Evolutionary conservation across 345 rosid genomes (phyloP).

Genomic region (Eucalyptus marginata): DNA sequence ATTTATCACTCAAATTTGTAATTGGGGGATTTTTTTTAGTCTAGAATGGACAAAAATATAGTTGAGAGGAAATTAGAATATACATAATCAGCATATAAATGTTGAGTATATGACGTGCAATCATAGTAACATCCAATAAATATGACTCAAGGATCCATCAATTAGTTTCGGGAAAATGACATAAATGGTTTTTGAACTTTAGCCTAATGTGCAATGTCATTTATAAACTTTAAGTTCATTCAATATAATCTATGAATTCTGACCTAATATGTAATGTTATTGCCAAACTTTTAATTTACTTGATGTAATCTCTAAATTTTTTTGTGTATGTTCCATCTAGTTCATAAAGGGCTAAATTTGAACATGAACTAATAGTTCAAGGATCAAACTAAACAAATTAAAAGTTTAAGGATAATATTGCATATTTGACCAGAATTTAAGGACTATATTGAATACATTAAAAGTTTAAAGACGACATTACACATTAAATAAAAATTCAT

Average conservation of each 20-base stretch:
- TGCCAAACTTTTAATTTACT: too few species aligned
- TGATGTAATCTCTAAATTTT: rapidly evolving
- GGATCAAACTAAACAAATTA: too few species aligned
- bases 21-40: neutral
- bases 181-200: too few species aligned
- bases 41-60: neutral
- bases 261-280: neutral
- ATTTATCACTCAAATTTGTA: too few species aligned
- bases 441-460: neutral
- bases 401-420: neutral
- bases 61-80: neutral
- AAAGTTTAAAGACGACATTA: neutral
- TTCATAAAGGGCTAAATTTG: too few species aligned
- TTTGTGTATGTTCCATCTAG: too few species aligned
- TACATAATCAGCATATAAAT: neutral
- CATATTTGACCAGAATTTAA: neutral
- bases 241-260: rapidly evolving
- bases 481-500: neutral
- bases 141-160: neutral
- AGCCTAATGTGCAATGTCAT: neutral
- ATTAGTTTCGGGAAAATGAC: neutral
- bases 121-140: rapidly evolving
- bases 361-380: too few species aligned
- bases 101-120: neutral
- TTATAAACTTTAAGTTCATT: neutral